Conservation (phyloP, 495 filamentous ascomycete genomes). For the Jackrogersella minutella region DNA sequence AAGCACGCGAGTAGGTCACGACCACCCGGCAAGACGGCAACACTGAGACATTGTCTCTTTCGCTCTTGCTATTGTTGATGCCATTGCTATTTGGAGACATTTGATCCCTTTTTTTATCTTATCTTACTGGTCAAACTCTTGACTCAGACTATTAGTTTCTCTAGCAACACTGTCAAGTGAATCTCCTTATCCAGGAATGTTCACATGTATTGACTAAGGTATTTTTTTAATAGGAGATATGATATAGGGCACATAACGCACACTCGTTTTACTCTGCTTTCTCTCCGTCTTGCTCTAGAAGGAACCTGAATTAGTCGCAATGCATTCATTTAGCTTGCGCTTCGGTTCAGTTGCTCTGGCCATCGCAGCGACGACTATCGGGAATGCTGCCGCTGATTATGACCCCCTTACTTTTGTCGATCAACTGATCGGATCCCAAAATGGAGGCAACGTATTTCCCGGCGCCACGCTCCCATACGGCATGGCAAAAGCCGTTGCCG, state of each 20-base stretch:
- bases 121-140: conserved; percentile 22
- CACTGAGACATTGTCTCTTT: conserved; percentile 37
- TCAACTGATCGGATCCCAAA: conserved; percentile 66
- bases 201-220: conserved; percentile 22
- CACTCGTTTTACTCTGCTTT: conserved; percentile 20
- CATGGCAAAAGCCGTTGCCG: conserved; percentile 81
- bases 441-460: conserved; percentile 77
- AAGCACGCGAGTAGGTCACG: conserved; percentile 33
- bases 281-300: conserved; percentile 13
- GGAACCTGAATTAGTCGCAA: conserved; percentile 23
- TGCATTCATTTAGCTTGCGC: conserved; percentile 30
- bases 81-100: conserved; percentile 11
- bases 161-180: background rate
- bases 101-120: conserved; percentile 18
- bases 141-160: conserved; percentile 8
- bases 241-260: conserved; percentile 19
- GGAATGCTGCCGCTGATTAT: conserved; percentile 37
- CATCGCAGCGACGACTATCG: conserved; percentile 17
- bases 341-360: conserved; percentile 25
- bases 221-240: conserved; percentile 5
- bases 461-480: conserved; percentile 78
- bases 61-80: conserved; percentile 5
- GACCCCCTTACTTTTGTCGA: conserved; percentile 57
- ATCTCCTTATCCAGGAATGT: conserved; percentile 40
- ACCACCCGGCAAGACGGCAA: conserved; percentile 15